These are phyloP conservation scores for Butyriboletus appendiculatus DNA, from an alignment of 1,284 basidiomycete species.

Conservation along the genomic window DNA sequence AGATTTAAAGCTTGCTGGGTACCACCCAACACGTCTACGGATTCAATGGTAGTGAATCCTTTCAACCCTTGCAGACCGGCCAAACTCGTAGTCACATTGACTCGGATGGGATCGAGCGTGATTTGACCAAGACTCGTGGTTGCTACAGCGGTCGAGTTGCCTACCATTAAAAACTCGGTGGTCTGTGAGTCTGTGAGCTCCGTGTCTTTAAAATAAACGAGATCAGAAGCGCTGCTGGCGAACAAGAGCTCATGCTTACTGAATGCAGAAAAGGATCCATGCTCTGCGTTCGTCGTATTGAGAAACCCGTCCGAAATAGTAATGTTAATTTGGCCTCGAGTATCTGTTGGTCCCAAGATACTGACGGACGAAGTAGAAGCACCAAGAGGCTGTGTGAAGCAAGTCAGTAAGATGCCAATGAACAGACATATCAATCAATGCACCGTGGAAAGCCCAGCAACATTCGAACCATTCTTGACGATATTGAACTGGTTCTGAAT, in stretches of 20 bases:
- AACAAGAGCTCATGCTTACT: constrained; percentile 40
- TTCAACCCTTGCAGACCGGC: constrained; percentile 66
- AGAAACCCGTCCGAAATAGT: constrained; percentile 60
- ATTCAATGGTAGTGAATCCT: constrained; percentile 56
- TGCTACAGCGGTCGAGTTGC: constrained; percentile 64
- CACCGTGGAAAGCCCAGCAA: constrained; percentile 61
- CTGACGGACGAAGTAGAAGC: constrained; percentile 58
- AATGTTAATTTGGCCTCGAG: constrained; percentile 68
- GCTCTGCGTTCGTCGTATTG: constrained; percentile 49
- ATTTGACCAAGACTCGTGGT: constrained; percentile 70
- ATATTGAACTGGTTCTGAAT: constrained; percentile 72
- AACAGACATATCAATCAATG: constrained; percentile 17
- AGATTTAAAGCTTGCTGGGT: constrained; percentile 62
- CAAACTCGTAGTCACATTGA: constrained; percentile 71
- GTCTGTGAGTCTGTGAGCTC: constrained; percentile 49
- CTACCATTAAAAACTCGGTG: constrained; percentile 61
- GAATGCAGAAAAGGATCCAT: constrained; percentile 56
- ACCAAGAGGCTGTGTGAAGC: constrained; percentile 49
- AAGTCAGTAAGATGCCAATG: constrained; percentile 12
- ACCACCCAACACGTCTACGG: constrained; percentile 73
- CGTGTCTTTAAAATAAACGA: constrained; percentile 41
- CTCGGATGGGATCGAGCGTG: constrained; percentile 71
- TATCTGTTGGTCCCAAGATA: constrained; percentile 55
- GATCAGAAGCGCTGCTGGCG: not conserved
- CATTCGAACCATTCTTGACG: constrained; percentile 48